Base-by-base conservation (phyloP, 129 eudicot genomes). In the Arctium minus region DNA sequence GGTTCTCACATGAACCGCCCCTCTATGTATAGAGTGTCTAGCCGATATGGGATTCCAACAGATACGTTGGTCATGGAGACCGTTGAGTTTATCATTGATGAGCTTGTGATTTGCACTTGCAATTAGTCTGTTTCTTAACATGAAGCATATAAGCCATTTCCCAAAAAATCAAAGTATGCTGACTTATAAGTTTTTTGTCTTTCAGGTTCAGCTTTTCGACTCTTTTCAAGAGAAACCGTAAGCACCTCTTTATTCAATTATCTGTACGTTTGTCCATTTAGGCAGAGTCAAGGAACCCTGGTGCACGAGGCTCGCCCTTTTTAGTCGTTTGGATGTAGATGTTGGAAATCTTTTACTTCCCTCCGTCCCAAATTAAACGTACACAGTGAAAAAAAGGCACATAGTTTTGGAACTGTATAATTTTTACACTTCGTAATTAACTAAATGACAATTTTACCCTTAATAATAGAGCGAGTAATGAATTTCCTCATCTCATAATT, bases 171-270 rank as follows among this genome's bases (percentile, higher is more conserved):
- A 6, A 35, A 18, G 56, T 71, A n/a, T 72, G 65, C 68, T 74
- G 38, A 81, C 32, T 18, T 68, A 32, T 9, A 64, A 62, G 27
- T 64, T 11, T 85, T 80, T 72, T 86, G 5, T 78, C 67, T 67
- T 89, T 90, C 92, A 92, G 94, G 93, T 92, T 92, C 81, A 89
- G 94, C 92, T 87, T 92, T 77, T 92, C 97, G 33, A 92, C 97
- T 44, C 76, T 92, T 53, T 92, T 90, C 86, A 87, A 84, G 75
- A 84, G 88, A 37, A 90, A 89, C 70, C 92, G 97, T 92, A 89
- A 92, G 94, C 79, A 50, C 29, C 17, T 42, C 4, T 0, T 33
- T 33, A 22, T 22, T 22, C 27, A 22, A 22, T 68, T 69, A 39
- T 31, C 76, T 62, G 35, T 33, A 53, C 7, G 7, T 53, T 53